phyloP scores from a whole-genome alignment of 331 rosid genomes.

The Malus hybrid region DNA sequence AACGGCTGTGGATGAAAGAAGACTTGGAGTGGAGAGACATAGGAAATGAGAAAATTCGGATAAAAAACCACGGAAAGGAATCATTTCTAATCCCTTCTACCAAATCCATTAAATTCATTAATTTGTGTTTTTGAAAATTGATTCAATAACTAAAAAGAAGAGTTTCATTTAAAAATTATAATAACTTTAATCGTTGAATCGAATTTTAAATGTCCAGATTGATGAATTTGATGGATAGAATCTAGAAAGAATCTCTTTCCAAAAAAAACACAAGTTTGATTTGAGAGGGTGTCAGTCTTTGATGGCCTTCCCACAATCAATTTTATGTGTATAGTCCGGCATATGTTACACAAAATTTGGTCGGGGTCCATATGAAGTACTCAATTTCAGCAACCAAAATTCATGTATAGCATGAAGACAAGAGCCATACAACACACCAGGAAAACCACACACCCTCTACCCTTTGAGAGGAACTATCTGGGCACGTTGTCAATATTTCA shows the following conservation, averaged over 20 bases:
- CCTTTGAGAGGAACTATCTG: not conserved
- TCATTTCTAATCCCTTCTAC: fast-evolving
- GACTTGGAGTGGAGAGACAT: no score
- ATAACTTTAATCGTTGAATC: no score
- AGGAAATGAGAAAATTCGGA: no score
- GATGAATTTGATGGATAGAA: fast-evolving
- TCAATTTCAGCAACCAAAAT: slow-evolving; percentile 19
- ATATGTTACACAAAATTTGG: slow-evolving; percentile 15
- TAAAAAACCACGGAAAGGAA: no score
- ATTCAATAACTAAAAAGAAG: fast-evolving
- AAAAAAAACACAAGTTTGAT: not conserved
- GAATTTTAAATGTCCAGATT: fast-evolving
- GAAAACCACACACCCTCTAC: not conserved
- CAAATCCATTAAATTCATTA: no score
- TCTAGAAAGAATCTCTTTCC: no score
- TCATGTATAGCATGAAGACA: not conserved
- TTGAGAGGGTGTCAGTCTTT: slow-evolving; percentile 36
- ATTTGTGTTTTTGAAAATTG: no score
- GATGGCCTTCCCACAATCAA: slow-evolving; percentile 21
- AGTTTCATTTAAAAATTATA: fast-evolving
- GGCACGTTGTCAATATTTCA: not conserved
- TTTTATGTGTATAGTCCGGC: slow-evolving; percentile 2
- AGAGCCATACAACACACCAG: not conserved
- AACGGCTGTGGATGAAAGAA: no score
- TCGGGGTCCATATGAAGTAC: slow-evolving; percentile 28